These are phyloP conservation scores for Candida chilensis DNA, from an alignment of 805 yeast species.

Conservation along the genomic window DNA sequence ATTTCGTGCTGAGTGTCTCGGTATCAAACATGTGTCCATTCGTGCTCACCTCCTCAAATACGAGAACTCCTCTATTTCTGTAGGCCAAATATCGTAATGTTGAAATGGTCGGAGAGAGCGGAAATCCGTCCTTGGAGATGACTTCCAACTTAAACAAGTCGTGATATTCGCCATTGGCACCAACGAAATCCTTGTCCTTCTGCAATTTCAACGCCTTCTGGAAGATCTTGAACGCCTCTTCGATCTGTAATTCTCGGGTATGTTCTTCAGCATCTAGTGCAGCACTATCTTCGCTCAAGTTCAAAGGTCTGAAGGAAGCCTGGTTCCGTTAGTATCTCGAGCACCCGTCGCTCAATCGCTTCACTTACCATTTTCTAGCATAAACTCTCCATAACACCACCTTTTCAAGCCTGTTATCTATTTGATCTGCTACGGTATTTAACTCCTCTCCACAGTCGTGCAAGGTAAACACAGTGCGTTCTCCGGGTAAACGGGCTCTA, in stretches of 20 bases:
- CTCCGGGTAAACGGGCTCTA: no score
- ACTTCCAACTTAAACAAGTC: slow-evolving; percentile 64
- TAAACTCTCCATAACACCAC: no score
- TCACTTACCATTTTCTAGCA: no score
- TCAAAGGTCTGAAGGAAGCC: slow-evolving; percentile 76
- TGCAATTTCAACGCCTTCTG: slow-evolving; percentile 63
- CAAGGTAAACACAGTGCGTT: no score
- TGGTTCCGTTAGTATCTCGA: no score
- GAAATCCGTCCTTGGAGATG: slow-evolving; percentile 34
- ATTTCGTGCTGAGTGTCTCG: no score
- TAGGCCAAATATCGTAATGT: slow-evolving; percentile 68
- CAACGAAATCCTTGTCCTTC: slow-evolving; percentile 32
- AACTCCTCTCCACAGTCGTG: no score
- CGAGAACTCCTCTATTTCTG: slow-evolving; percentile 74
- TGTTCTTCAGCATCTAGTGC: slow-evolving; percentile 75
- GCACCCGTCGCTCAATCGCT: no score
- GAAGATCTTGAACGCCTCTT: slow-evolving; percentile 72
- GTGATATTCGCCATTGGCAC: slow-evolving; percentile 48
- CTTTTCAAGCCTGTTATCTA: no score
- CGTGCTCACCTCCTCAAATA: slow-evolving; percentile 30
- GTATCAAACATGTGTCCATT: no score
- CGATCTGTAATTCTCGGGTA: slow-evolving; percentile 84
- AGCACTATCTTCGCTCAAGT: slow-evolving; percentile 64
- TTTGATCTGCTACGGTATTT: no score
- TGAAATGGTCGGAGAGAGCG: slow-evolving; percentile 61